phyloP scores from a whole-genome alignment of 208 protist genomes.

The Leptomonas seymouri region DNA sequence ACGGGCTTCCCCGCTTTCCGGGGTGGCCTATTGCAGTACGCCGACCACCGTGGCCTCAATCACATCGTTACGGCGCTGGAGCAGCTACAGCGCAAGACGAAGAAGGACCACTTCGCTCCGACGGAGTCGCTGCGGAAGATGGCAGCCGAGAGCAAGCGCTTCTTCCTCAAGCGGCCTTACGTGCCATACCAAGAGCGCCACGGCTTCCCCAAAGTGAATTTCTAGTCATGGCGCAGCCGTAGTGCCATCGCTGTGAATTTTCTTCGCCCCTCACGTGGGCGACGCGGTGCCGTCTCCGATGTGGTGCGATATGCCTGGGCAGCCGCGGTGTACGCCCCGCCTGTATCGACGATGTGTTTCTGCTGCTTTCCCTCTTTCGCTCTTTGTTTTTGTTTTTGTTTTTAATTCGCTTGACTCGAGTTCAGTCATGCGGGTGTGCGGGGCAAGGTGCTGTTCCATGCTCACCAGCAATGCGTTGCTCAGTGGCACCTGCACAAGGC shows the following conservation, averaged over 20 bases:
- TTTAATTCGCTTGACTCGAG: no score
- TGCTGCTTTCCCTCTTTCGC: not conserved
- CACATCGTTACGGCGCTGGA: conserved; percentile 60
- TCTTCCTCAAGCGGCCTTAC: conserved; percentile 81
- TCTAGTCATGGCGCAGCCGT: no score
- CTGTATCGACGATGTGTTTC: no score
- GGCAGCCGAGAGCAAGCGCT: conserved; percentile 59
- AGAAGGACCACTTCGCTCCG: conserved; percentile 68
- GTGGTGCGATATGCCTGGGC: no score
- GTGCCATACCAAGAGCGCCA: conserved; percentile 76
- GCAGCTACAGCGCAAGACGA: conserved; percentile 45
- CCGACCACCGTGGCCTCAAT: conserved; percentile 66
- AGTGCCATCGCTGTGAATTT: no score
- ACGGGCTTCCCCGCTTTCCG: conserved; percentile 86
- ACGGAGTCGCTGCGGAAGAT: conserved; percentile 57
- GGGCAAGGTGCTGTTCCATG: no score
- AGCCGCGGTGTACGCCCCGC: no score
- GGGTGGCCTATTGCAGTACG: conserved; percentile 81
- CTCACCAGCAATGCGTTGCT: no score
- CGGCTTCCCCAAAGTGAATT: conserved; percentile 57
- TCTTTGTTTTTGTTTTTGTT: not conserved
- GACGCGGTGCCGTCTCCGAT: no score
- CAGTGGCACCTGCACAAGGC: no score
- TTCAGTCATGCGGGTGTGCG: no score
- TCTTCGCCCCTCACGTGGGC: no score